Conservation (phyloP, 768 basidiomycete genomes). For the Lactarius hatsudake region DNA sequence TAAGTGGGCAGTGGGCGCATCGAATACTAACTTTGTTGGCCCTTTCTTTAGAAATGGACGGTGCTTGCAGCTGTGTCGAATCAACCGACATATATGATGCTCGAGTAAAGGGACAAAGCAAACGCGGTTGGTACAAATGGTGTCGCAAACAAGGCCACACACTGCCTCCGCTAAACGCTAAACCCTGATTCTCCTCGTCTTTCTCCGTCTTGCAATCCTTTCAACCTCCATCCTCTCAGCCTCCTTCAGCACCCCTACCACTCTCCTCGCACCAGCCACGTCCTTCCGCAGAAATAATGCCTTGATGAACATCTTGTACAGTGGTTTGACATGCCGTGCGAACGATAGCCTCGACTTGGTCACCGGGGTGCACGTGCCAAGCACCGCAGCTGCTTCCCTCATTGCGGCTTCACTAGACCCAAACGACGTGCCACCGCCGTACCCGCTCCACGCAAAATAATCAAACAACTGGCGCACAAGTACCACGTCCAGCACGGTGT, state of each 20-base stretch:
- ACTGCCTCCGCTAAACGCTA: not conserved
- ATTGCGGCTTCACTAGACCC: conserved; percentile 8
- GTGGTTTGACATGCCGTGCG: conserved; percentile 23
- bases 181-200: not conserved
- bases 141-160: not conserved
- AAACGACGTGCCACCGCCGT: conserved; percentile 37
- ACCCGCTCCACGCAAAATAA: conserved; percentile 56
- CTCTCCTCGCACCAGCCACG: conserved; percentile 20
- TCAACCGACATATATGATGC: not conserved
- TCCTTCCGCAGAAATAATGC: conserved; percentile 24
- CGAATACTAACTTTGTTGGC: conserved; percentile 6
- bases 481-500: conserved; percentile 38
- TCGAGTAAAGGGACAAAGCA: not conserved
- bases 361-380: conserved; percentile 13
- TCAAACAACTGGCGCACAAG: conserved; percentile 62
- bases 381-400: conserved; percentile 16
- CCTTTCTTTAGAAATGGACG: not conserved
- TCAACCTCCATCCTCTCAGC: conserved; percentile 16
- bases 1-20: too few species aligned
- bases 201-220: conserved; percentile 4
- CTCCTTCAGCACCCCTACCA: conserved; percentile 26
- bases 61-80: not conserved
- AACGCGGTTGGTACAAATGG: not conserved
- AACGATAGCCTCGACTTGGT: conserved; percentile 16
- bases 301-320: conserved; percentile 28